Conservation (phyloP, 2,329 filamentous ascomycete genomes). For the Epichloe coenophiala region DNA sequence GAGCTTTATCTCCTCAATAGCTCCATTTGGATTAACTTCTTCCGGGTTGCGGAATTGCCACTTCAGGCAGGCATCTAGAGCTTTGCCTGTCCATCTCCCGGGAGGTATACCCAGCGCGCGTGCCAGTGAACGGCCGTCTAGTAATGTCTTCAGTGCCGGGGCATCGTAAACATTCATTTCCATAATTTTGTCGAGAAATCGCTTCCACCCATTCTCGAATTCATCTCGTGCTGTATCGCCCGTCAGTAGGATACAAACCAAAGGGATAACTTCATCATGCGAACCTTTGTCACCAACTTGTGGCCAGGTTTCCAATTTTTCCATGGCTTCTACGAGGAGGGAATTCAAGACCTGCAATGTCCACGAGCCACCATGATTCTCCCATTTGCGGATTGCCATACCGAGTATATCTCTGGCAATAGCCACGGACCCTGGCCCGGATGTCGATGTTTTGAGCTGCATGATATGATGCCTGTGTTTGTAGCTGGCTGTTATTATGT, state of each 20-base stretch:
- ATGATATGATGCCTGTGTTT: slow-evolving; percentile 52
- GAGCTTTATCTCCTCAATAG: slow-evolving; percentile 44
- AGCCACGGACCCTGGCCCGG: slow-evolving; percentile 29
- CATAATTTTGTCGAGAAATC: slow-evolving; percentile 40
- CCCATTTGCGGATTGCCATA: slow-evolving; percentile 63
- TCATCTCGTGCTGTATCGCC: slow-evolving; percentile 25
- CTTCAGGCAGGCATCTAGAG: slow-evolving; percentile 65
- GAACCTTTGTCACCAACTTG: slow-evolving; percentile 17
- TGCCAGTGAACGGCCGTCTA: slow-evolving; percentile 65
- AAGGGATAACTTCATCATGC: neutral
- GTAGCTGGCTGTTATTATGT: slow-evolving; percentile 51
- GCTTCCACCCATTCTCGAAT: slow-evolving; percentile 37
- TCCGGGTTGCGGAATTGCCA: slow-evolving; percentile 81
- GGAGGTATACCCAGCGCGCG: slow-evolving; percentile 55
- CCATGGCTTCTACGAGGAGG: slow-evolving; percentile 48
- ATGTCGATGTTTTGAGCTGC: slow-evolving; percentile 41
- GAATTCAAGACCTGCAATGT: slow-evolving; percentile 55
- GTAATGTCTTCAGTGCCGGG: slow-evolving; percentile 43
- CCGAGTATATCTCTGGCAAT: slow-evolving; percentile 51
- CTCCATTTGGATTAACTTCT: slow-evolving; percentile 42
- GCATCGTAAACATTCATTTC: slow-evolving; percentile 44
- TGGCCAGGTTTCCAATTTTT: slow-evolving; percentile 22
- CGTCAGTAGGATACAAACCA: neutral
- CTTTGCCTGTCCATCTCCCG: slow-evolving; percentile 72
- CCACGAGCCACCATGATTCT: slow-evolving; percentile 50